A percentile compares a stretch with the other conserved stretches of the same genome.
Conservation (phyloP, 1,284 basidiomycete species). For the Sutorius eximius region DNA sequence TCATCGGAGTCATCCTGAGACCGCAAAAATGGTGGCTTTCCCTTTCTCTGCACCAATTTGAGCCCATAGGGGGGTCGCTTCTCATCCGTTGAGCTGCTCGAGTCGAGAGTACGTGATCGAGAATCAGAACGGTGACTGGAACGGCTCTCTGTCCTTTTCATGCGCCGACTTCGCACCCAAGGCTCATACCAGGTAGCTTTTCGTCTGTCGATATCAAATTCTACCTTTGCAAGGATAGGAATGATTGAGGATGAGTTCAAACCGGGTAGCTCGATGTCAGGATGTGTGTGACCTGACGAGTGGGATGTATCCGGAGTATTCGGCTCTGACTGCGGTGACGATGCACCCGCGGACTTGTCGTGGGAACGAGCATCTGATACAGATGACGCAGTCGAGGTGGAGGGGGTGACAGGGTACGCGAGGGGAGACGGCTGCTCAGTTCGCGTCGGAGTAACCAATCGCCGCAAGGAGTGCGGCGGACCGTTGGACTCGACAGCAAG, state of each 20-base stretch:
- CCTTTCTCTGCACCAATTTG: constrained; percentile 50
- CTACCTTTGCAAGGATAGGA: constrained; percentile 83
- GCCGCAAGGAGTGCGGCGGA: constrained; percentile 44
- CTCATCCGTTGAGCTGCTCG: constrained; percentile 27
- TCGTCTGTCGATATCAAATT: constrained; percentile 79
- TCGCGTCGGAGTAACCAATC: constrained; percentile 46
- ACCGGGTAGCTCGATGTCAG: constrained; percentile 63
- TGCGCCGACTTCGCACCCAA: constrained; percentile 67
- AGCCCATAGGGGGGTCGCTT: constrained; percentile 47
- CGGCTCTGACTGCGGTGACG: constrained; percentile 45
- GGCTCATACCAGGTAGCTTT: constrained; percentile 80
- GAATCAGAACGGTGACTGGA: constrained; percentile 32
- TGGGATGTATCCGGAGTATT: constrained; percentile 60
- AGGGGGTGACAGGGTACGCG: constrained; percentile 46
- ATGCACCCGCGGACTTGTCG: constrained; percentile 47
- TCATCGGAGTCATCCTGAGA: constrained; percentile 29
- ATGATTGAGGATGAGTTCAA: constrained; percentile 62
- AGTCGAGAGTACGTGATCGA: constrained; percentile 22
- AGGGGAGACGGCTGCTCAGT: constrained; percentile 36
- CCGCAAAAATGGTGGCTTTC: constrained; percentile 37
- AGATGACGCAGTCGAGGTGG: constrained; percentile 55
- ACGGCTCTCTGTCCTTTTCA: constrained; percentile 52
- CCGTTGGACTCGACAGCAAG: constrained; percentile 37
- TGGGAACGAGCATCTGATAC: constrained; percentile 46
- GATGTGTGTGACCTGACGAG: constrained; percentile 43